These are phyloP conservation scores for Meira nashicola DNA, from an alignment of 1,284 basidiomycete genomes.

Conservation along the genomic window DNA sequence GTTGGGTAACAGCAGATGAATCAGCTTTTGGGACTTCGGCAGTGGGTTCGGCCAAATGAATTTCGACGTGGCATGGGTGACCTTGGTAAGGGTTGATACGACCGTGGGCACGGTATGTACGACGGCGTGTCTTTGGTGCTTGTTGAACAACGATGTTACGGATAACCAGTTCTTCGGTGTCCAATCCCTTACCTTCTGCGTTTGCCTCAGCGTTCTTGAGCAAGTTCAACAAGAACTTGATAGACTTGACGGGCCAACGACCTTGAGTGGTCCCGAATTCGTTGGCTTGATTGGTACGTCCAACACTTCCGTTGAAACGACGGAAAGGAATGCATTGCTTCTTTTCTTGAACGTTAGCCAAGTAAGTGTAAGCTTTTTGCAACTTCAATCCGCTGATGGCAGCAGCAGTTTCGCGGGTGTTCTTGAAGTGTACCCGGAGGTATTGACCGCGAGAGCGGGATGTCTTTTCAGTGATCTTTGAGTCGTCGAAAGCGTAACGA, in stretches of 20 bases:
- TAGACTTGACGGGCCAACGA: slow-evolving; percentile 99
- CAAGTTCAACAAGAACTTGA: slow-evolving; percentile 88
- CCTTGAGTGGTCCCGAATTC: slow-evolving; percentile 96
- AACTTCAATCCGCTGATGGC: slow-evolving; percentile 75
- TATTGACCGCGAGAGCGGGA: slow-evolving; percentile 79
- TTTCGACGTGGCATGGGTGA: slow-evolving; percentile 89
- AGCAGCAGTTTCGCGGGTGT: slow-evolving; percentile 71
- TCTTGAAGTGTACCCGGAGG: slow-evolving; percentile 99
- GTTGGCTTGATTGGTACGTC: slow-evolving; percentile 94
- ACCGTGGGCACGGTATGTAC: slow-evolving; percentile 98
- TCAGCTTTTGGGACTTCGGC: slow-evolving; percentile 50
- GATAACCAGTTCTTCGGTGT: slow-evolving; percentile 85
- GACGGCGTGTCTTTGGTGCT: slow-evolving; percentile 99
- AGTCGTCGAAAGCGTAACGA: slow-evolving; percentile 53
- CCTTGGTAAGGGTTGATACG: slow-evolving; percentile 68
- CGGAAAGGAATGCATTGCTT: slow-evolving; percentile 97
- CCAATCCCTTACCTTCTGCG: slow-evolving; percentile 94
- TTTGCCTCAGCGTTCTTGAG: slow-evolving; percentile 99
- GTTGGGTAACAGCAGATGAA: slow-evolving; percentile 23
- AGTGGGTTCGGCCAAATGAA: slow-evolving; percentile 47
- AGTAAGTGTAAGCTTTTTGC: slow-evolving; percentile 91
- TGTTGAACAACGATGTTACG: slow-evolving; percentile 98
- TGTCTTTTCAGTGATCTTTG: slow-evolving; percentile 51
- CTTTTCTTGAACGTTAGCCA: slow-evolving; percentile 90
- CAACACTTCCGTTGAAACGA: slow-evolving; percentile 92